Base-by-base conservation (phyloP, 2,329 filamentous ascomycete genomes). In the Trichoderma cornu-damae region DNA sequence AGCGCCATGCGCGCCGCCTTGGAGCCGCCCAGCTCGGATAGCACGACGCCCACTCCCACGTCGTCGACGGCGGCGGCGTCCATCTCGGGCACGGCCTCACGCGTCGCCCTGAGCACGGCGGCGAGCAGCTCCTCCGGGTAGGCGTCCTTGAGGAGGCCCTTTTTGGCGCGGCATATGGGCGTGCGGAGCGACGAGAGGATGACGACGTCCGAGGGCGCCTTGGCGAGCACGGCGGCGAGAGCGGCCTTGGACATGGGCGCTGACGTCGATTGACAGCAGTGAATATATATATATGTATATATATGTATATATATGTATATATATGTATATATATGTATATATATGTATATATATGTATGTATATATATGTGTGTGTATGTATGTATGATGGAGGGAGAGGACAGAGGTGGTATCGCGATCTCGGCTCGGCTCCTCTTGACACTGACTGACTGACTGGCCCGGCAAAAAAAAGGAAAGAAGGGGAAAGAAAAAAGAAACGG, bases 1-100 rank as follows among this genome's bases (percentile, higher is more conserved):
- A 93, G 83, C 43, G 90, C 90, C 89, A 95, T 96, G 62, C 92
- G 88, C 1, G 88, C 90, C 0, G 91, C 91, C 77, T 96, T 96
- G 64, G 83, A 86, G 58, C 92, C 92, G 63, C 92, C 92, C 12
- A 96, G 87, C 72, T 96, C 91, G 26, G 90, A 90, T 55, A 96
- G 84, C 4, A 96, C 92, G 32, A 90, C 91, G 63, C 92, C 93
- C 57, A 96, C 86, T 61, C 86, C 87, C 3, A 96, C 83, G 68
- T 96, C 93, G 65, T 95, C 79, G 24, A 69, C 61, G 62, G 93
- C 84, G 3, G 81, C 73, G 0, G 88, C 84, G 65, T 89, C 82
- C 60, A 94, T 83, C 28, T 84, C 84, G 2, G 90, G 88, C 68
- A 88, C 87, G 38, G 84, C 84, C 58, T 82, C 80, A 6, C 70